Evolutionary conservation across 345 rosid species (phyloP).

Genomic region (Physaria fendleri): DNA sequence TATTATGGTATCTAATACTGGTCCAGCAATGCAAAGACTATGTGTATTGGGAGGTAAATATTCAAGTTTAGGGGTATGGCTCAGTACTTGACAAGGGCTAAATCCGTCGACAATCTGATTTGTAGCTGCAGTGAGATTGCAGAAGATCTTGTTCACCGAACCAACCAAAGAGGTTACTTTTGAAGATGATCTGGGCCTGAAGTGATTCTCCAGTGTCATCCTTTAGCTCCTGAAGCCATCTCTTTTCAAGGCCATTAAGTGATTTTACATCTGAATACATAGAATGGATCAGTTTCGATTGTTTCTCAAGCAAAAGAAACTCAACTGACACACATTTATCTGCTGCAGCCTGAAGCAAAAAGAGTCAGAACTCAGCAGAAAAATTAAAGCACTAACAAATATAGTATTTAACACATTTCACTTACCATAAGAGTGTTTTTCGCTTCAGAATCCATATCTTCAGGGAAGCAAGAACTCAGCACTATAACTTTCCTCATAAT

Average conservation of each 20-base stretch:
- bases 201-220: constrained; percentile 66
- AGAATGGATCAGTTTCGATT: constrained; percentile 20
- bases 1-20: background rate
- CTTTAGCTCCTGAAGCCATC: constrained; percentile 69
- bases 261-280: constrained; percentile 45
- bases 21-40: background rate
- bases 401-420: background rate
- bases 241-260: constrained; percentile 60
- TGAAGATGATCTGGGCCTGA: constrained; percentile 59
- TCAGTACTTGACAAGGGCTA: constrained; percentile 51
- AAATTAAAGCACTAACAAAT: background rate
- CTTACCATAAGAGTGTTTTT: constrained; percentile 59
- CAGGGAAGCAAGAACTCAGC: constrained; percentile 54
- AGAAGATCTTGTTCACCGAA: constrained; percentile 55
- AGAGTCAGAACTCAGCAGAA: background rate
- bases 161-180: constrained; percentile 49
- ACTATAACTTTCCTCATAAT: constrained; percentile 60
- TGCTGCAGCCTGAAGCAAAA: constrained; percentile 59
- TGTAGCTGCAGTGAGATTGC: constrained; percentile 48
- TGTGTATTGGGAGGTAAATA: background rate
- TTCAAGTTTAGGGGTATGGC: constrained; percentile 1
- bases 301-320: constrained; percentile 57
- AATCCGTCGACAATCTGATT: constrained; percentile 56
- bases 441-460: constrained; percentile 33
- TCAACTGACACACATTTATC: constrained; percentile 73